Base-by-base conservation (phyloP, 2,329 filamentous ascomycete genomes). In the Colletotrichum magnum region DNA sequence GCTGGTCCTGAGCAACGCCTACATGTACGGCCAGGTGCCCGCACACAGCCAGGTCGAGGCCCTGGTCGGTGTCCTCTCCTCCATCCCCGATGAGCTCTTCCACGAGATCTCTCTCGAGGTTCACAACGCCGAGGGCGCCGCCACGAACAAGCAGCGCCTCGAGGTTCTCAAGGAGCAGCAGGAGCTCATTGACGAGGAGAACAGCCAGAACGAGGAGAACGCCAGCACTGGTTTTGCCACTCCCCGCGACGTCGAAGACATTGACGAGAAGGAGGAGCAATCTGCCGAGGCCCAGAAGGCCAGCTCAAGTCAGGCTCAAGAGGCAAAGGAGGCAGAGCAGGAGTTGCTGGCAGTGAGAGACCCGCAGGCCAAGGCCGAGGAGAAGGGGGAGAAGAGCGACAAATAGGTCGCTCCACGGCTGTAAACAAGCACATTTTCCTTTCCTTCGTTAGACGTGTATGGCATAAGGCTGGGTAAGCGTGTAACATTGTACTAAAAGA, bases 81-180 rank as follows among this genome's bases (percentile, higher is more conserved):
- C 93, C 70, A 98, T 99, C 71, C 96, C 96, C 3, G 96, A 99
- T 82, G 96, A 99, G 81, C 88, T 99, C 48, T 99, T 97, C 93
- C 96, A 99, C 86, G 96, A 99, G 85, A 98, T 99, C 72, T 96
- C 98, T 83, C 92, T 99, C 39, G 96, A 99, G 84, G 94, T 99
- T 10, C 94, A 98, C 87, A 97, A 92, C 71, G 95, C 95, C 57
- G 96, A 99, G 83, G 96, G 96, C 71, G 95, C 95, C 12, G 96
- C 96, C 26, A 99, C 96, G 73, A 99, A 99, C 89, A 98, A 97
- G 88, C 96, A 98, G 86, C 93, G 96, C 79, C 92, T 99, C 50
- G 96, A 99, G 85, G 96, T 99, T 16, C 88, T 99, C 78, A 97
- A 94, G 88, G 96, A 99, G 85, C 96, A 99, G 85, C 93, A 99